Base-by-base conservation (phyloP, 345 rosid species). In the Citrus australasica region DNA sequence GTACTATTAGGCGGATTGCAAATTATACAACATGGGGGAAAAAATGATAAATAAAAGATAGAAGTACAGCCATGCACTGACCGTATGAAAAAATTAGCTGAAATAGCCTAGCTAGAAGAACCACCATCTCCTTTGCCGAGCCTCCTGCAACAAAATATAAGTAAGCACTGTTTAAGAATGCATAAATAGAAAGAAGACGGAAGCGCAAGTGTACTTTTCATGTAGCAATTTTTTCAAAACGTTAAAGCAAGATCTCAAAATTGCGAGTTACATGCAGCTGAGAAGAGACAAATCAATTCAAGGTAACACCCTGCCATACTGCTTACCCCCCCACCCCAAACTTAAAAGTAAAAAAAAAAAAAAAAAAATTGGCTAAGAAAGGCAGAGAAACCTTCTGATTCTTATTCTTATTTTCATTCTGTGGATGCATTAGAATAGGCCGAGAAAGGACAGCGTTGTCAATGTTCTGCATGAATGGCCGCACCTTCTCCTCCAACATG, bases 401-500 rank as follows among this genome's bases (percentile, higher is more conserved):
- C 62, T 53, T 46, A 13, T 46, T 53, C 58, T 53, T 4, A 53
- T 53, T 17, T 19, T 76, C 83, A 66, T 83, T 76, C 79, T 87
- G 86, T 3, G 92, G 78, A 63, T 83, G 89, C 25, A 90, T 69
- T 71, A 94, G 59, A 60, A 94, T 92, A 62, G 93, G 93, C 53
- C 60, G 89, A 30, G 93, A 85, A 82, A 93, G 94, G 70, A 85
- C 87, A n/a, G 75, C 69, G 46, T 66, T 85, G 75, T 82, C 86
- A 2, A 79, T 78, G 58, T 90, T 89, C 85, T 88, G 86, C 73
- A 89, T 71, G 86, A 74, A 90, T 2, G 98, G 98, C 46, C 84
- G 88, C 70, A 92, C 94, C 88, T 95, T 93, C 89, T 95, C 92
- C 84, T 87, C 93, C 89, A 94, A 81, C 88, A 91, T 85, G 77